Conservation (phyloP, 345 rosid species). For the Syzygium aromaticum region DNA sequence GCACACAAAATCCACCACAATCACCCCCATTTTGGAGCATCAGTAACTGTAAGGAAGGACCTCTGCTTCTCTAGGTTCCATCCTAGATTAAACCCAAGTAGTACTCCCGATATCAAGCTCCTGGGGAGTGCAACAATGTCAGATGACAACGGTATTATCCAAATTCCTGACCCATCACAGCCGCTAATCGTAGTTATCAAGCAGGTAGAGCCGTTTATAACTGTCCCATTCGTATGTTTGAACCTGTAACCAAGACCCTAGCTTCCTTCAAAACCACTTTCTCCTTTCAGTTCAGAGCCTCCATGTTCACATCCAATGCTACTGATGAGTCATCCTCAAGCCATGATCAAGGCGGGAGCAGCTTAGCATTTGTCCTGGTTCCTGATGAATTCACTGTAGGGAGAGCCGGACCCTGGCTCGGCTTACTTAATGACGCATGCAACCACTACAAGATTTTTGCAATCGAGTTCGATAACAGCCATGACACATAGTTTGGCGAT, state of each 20-base stretch:
- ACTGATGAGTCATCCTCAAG: background rate
- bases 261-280: conserved; percentile 17
- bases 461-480: background rate
- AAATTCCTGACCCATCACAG: conserved; percentile 10
- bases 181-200: background rate
- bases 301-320: background rate
- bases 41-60: conserved; percentile 1
- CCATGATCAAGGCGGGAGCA: background rate
- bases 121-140: conserved; percentile 14
- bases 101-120: conserved; percentile 1
- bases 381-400: conserved; percentile 19
- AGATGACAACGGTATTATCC: background rate
- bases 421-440: background rate
- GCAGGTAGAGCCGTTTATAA: conserved; percentile 11
- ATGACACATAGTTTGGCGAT: background rate
- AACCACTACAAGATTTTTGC: background rate
- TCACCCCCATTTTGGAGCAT: background rate
- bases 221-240: conserved; percentile 6
- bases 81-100: background rate
- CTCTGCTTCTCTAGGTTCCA: conserved; percentile 9
- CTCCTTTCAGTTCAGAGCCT: conserved; percentile 8
- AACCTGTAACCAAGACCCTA: conserved; percentile 2
- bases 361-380: conserved; percentile 8
- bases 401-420: conserved; percentile 8
- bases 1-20: background rate